phyloP scores from a whole-genome alignment of 768 basidiomycete genomes.

The Holtermanniella nyarrowii region DNA sequence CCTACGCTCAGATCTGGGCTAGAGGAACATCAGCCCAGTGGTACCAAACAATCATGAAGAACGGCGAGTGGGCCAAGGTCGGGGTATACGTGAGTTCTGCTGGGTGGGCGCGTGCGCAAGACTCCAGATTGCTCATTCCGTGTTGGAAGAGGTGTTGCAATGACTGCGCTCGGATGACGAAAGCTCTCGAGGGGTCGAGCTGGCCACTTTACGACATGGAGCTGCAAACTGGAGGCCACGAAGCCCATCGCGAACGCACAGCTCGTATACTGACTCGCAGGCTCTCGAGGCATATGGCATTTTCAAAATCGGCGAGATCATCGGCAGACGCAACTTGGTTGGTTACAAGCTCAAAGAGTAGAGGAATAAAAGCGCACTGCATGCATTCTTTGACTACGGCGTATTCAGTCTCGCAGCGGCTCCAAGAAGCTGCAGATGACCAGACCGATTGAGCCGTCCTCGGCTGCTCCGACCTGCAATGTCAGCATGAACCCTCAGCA shows the following conservation, averaged over 20 bases:
- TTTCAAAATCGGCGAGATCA: constrained; percentile 42
- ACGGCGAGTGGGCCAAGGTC: constrained; percentile 39
- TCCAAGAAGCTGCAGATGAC: constrained; percentile 41
- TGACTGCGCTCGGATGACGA: too few species aligned
- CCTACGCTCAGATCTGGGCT: constrained; percentile 33
- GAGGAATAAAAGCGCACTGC: background rate
- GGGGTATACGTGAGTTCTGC: constrained; percentile 36
- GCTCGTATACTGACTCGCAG: too few species aligned
- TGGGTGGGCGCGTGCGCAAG: too few species aligned
- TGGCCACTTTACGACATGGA: too few species aligned
- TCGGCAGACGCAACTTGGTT: constrained; percentile 39
- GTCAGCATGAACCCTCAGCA: background rate
- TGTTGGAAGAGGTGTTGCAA: too few species aligned
- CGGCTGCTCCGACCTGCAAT: constrained; percentile 16
- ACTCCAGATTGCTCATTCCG: too few species aligned
- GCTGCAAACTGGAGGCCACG: too few species aligned
- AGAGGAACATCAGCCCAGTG: constrained; percentile 23
- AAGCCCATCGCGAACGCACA: too few species aligned
- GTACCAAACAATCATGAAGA: constrained; percentile 28
- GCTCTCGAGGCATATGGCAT: constrained; percentile 40
- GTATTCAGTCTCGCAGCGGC: constrained; percentile 15
- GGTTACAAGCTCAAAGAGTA: constrained; percentile 41
- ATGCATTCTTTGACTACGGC: background rate
- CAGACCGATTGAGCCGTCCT: constrained; percentile 32
- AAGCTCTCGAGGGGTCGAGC: too few species aligned